These are phyloP conservation scores for Aspergillus affinis DNA, from an alignment of 495 filamentous ascomycete genomes.

Conservation along the genomic window DNA sequence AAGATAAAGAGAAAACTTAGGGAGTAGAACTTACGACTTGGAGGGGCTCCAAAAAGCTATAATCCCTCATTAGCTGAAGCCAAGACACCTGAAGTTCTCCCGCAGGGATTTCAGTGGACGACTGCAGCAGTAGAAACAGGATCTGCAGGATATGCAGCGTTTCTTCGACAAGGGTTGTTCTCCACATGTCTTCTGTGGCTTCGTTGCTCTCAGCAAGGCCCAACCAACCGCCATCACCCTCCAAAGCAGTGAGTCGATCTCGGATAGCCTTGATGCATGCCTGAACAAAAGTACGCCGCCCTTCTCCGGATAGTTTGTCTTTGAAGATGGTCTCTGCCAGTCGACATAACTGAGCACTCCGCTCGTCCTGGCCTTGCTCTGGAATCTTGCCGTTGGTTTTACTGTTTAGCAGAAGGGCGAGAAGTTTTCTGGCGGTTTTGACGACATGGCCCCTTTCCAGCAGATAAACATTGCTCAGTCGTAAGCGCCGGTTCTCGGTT, in stretches of 20 bases:
- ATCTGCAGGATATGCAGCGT: slow-evolving; percentile 70
- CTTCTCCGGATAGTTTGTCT: slow-evolving; percentile 26
- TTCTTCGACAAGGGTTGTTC: slow-evolving; percentile 61
- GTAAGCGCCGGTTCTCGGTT: slow-evolving; percentile 54
- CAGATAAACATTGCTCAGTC: slow-evolving; percentile 67
- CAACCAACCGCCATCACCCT: slow-evolving; percentile 53
- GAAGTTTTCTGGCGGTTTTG: slow-evolving; percentile 45
- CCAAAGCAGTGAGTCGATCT: slow-evolving; percentile 43
- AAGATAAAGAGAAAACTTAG: not conserved
- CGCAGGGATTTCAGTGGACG: slow-evolving; percentile 52
- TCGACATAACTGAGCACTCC: slow-evolving; percentile 26
- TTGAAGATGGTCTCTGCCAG: slow-evolving; percentile 36
- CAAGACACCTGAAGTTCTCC: slow-evolving; percentile 63
- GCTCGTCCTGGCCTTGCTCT: slow-evolving; percentile 12
- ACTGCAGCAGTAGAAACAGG: slow-evolving; percentile 67
- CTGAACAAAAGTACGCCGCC: slow-evolving; percentile 30
- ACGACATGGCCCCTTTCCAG: slow-evolving; percentile 58
- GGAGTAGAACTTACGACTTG: slow-evolving; percentile 48
- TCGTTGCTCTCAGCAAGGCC: slow-evolving; percentile 44
- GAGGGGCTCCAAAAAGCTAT: slow-evolving; percentile 62
- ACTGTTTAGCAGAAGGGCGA: slow-evolving; percentile 35
- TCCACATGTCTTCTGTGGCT: slow-evolving; percentile 62
- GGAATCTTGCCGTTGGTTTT: slow-evolving; percentile 11
- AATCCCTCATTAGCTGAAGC: slow-evolving; percentile 67
- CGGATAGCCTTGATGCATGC: slow-evolving; percentile 47